Evolutionary conservation across 306 rosid species (phyloP), one percentile per base, ranked within the genome.

Genomic region (Glycyrrhiza uralensis): DNA sequence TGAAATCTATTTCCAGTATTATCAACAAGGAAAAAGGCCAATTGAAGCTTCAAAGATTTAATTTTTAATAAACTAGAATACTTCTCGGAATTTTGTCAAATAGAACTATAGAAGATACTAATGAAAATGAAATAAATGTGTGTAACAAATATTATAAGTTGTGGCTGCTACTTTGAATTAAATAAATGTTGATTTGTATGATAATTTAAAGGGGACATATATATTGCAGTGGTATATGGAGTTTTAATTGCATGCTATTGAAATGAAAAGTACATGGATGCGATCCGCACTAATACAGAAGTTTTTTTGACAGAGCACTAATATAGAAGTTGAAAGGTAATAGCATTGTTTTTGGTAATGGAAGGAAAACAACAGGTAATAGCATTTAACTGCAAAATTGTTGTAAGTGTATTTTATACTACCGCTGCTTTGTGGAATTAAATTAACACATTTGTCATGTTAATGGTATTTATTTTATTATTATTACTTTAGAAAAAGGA

Each of bases 11-110:
- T 85, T 78, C 47, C 67, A 82, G 33, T 80, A 91, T 83, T 88
- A 91, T 59, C 97, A 88, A 66, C 70, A 76, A 64, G 91, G 88
- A 2, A 77, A 41, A 80, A 85, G 92, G 39, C 39, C 94, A 69
- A 86, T 88, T 41, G 91, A 90, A 57, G 85, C 85, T 50, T 88
- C 76, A 2, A 84, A 69, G 73, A 66, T 87, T 24, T 79, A 71
- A 46, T 36, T 47, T 51, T 23, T 47, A 2, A 19, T 77, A 9
- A 20, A 20, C 67, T 2, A 14, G 0, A 32, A 18, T 50, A 2
- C 17, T 69, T 55, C 15, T 32, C 42, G 0, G 4, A 56, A 72
- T 76, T 39, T 36, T 36, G 36, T 39, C 19, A 14, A 29, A 33
- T 30, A 20, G 18, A 42, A 6, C n/a, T n/a, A n/a, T n/a, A n/a